Evolutionary conservation across 768 basidiomycete species (phyloP).

Genomic region (Cytidiella melzeri): DNA sequence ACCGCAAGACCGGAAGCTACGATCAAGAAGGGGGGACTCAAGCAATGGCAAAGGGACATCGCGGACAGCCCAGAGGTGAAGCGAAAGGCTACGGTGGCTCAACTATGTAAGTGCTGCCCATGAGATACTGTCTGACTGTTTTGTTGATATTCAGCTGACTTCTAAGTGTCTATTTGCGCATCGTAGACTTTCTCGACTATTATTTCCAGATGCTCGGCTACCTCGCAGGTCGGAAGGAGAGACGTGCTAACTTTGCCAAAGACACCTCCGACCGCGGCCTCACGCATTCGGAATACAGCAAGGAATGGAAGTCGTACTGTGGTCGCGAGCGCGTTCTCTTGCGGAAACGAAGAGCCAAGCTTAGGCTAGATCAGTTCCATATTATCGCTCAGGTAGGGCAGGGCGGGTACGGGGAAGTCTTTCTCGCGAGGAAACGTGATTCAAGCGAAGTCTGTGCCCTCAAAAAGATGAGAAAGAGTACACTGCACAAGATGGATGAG

Average conservation of each 20-base stretch:
- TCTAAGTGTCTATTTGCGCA: slow-evolving; percentile 6
- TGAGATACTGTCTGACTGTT: neutral
- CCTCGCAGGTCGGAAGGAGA: slow-evolving; percentile 77
- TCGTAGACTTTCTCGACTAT: slow-evolving; percentile 90
- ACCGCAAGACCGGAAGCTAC: slow-evolving; percentile 53
- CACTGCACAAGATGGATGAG: slow-evolving; percentile 98
- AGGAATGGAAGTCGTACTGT: slow-evolving; percentile 89
- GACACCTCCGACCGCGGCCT: slow-evolving; percentile 71
- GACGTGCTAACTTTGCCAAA: slow-evolving; percentile 73
- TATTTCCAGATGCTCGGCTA: slow-evolving; percentile 96
- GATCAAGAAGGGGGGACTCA: slow-evolving; percentile 45
- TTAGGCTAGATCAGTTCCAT: slow-evolving; percentile 92
- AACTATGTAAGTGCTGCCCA: slow-evolving; percentile 79
- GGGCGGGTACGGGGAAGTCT: slow-evolving; percentile 98
- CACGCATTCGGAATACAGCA: slow-evolving; percentile 46
- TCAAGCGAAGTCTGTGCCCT: slow-evolving; percentile 95
- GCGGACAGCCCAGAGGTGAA: slow-evolving; percentile 83
- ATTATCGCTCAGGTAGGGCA: slow-evolving; percentile 99
- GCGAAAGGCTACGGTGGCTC: slow-evolving; percentile 94
- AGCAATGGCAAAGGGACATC: slow-evolving; percentile 83
- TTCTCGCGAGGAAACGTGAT: slow-evolving; percentile 90
- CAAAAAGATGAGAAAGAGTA: slow-evolving; percentile 96
- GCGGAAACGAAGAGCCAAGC: slow-evolving; percentile 87
- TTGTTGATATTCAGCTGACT: neutral
- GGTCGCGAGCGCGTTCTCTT: slow-evolving; percentile 91